Evolutionary conservation across 495 filamentous ascomycete species (phyloP).

Genomic region (Wilcoxina mikolae): DNA sequence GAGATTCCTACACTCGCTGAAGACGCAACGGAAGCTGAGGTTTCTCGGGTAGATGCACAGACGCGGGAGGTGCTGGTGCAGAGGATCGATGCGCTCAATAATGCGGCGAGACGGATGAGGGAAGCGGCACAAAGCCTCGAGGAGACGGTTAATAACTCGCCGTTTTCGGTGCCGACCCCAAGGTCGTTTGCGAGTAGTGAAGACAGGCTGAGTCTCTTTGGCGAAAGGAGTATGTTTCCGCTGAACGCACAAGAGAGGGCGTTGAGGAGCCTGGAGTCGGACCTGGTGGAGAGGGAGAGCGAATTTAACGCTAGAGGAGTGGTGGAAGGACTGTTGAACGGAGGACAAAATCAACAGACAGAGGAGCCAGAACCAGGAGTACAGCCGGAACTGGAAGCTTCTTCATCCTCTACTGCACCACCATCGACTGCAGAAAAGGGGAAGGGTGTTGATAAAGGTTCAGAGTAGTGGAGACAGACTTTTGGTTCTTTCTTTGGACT

Average conservation of each 20-base stretch:
- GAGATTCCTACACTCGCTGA: constrained; percentile 16
- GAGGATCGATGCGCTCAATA: constrained; percentile 19
- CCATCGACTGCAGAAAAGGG: constrained; percentile 1
- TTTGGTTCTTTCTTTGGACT: background rate
- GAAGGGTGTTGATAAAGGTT: constrained; percentile 3
- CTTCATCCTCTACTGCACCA: background rate
- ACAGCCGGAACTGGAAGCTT: background rate
- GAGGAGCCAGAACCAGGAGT: background rate
- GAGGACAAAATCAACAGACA: background rate
- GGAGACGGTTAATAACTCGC: background rate
- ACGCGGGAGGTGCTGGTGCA: constrained; percentile 17
- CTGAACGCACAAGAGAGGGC: constrained; percentile 14
- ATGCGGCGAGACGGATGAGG: constrained; percentile 15
- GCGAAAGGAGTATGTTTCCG: constrained; percentile 20
- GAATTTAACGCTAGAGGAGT: constrained; percentile 11
- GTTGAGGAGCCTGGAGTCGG: constrained; percentile 12
- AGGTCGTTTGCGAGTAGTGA: constrained; percentile 10
- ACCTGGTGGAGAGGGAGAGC: constrained; percentile 14
- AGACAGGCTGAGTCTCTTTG: constrained; percentile 18
- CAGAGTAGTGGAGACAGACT: background rate
- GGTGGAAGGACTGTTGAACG: constrained; percentile 16
- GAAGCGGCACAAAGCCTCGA: constrained; percentile 1
- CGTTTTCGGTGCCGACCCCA: constrained; percentile 6
- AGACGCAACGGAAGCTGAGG: constrained; percentile 9
- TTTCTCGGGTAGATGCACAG: constrained; percentile 16